Conservation (phyloP, 495 filamentous ascomycete genomes). For the Penicillium lividum region DNA sequence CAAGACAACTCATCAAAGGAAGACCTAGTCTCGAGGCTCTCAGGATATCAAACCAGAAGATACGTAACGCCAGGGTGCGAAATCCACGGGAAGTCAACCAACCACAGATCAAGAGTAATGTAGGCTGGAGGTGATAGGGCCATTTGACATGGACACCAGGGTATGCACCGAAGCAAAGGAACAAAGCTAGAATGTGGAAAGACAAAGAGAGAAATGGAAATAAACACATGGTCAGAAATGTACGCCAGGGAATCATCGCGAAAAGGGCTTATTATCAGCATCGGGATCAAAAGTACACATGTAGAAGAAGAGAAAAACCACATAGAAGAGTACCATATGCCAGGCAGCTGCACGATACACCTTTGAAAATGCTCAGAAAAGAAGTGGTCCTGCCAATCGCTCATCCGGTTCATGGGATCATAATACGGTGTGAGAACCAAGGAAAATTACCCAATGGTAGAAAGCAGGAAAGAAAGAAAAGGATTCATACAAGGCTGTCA, state of each 20-base stretch:
- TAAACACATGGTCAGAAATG: constrained; percentile 20
- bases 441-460: constrained; percentile 26
- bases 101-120: constrained; percentile 1
- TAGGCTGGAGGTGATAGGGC: neutral
- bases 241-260: constrained; percentile 32
- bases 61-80: neutral
- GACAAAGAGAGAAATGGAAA: constrained; percentile 4
- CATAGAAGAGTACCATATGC: constrained; percentile 41
- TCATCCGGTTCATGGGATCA: constrained; percentile 47
- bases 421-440: constrained; percentile 29
- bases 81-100: neutral
- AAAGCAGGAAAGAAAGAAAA: constrained; percentile 23
- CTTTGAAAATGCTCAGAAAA: constrained; percentile 46
- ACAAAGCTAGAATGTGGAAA: constrained; percentile 13
- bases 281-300: constrained; percentile 32
- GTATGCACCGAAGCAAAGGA: constrained; percentile 17
- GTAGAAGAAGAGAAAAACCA: constrained; percentile 28
- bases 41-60: constrained; percentile 8
- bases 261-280: constrained; percentile 28
- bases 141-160: constrained; percentile 13
- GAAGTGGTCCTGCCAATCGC: constrained; percentile 41
- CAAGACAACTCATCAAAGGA: constrained; percentile 1
- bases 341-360: constrained; percentile 38
- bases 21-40: neutral
- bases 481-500: constrained; percentile 39